Percentiles rank a stretch among this genome's conserved stretches.
Conservation (phyloP, 352 stramenopile species). For the Phytophthora citrophthora region DNA sequence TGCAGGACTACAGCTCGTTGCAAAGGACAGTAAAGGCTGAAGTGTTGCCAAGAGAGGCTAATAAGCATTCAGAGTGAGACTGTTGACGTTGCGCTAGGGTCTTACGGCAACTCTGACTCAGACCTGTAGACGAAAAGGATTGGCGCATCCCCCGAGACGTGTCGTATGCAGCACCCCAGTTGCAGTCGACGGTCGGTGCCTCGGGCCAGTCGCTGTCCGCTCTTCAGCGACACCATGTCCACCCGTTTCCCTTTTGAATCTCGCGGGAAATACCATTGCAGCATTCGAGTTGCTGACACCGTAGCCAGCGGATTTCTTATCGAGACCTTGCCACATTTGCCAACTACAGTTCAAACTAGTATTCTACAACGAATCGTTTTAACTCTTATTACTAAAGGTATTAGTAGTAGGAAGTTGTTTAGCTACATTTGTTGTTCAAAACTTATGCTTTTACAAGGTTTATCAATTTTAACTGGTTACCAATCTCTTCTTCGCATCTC, state of each 20-base stretch:
- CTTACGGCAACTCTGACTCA: conserved; percentile 16
- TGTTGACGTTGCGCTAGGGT: conserved; percentile 1
- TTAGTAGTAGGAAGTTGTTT: neutral
- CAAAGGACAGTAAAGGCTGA: too few species aligned
- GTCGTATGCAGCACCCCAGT: conserved; percentile 15
- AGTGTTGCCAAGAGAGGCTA: too few species aligned
- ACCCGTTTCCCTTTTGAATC: conserved; percentile 19
- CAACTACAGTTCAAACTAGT: neutral
- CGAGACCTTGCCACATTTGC: too few species aligned
- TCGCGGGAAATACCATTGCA: conserved; percentile 9
- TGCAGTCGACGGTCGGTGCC: neutral
- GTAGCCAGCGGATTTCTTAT: conserved; percentile 8
- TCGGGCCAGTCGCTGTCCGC: conserved; percentile 2
- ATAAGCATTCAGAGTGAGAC: neutral
- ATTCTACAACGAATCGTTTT: neutral
- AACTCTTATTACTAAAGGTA: neutral
- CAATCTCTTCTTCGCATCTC: neutral
- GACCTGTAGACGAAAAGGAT: conserved; percentile 37
- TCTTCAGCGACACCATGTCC: conserved; percentile 17
- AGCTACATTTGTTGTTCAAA: neutral
- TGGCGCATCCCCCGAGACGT: conserved; percentile 16
- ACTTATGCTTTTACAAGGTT: neutral
- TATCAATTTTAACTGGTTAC: neutral
- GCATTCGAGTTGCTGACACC: conserved; percentile 6
- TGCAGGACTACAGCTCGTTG: too few species aligned